phyloP scores from a whole-genome alignment of 306 rosid genomes.

The Cucumis hystrix region DNA sequence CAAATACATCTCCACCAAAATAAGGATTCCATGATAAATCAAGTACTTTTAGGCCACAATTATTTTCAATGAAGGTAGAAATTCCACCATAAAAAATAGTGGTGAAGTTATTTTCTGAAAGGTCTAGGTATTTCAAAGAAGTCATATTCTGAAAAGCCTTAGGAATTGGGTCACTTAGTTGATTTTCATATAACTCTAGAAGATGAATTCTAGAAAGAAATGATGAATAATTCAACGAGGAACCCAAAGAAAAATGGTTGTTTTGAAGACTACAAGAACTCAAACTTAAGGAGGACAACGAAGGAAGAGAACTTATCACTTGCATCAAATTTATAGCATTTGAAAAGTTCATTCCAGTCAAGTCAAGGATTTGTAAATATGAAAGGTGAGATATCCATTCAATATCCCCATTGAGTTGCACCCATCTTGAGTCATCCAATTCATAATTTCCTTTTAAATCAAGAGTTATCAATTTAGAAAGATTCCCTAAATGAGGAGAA shows the following conservation, averaged over 20 bases:
- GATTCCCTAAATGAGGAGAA: neutral
- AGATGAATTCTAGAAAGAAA: neutral
- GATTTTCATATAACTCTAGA: neutral
- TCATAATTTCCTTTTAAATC: neutral
- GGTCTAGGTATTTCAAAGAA: neutral
- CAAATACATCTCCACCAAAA: neutral
- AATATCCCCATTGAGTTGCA: neutral
- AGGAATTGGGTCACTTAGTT: neutral
- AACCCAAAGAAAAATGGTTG: neutral
- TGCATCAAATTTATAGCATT: constrained; percentile 2
- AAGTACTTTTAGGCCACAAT: neutral
- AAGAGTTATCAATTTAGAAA: neutral
- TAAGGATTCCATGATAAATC: neutral
- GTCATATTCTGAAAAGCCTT: neutral
- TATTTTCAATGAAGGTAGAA: neutral
- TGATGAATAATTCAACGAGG: neutral
- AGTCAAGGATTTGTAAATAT: neutral
- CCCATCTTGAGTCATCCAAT: too few species aligned
- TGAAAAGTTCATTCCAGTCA: constrained; percentile 9
- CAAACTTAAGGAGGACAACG: neutral
- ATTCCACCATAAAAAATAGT: neutral
- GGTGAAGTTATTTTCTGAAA: neutral
- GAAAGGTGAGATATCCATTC: constrained; percentile 19
- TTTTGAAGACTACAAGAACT: neutral
- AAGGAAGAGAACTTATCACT: constrained; percentile 10